phyloP scores from a whole-genome alignment of 2,329 filamentous ascomycete species.

The Arachnomyces sp. region DNA sequence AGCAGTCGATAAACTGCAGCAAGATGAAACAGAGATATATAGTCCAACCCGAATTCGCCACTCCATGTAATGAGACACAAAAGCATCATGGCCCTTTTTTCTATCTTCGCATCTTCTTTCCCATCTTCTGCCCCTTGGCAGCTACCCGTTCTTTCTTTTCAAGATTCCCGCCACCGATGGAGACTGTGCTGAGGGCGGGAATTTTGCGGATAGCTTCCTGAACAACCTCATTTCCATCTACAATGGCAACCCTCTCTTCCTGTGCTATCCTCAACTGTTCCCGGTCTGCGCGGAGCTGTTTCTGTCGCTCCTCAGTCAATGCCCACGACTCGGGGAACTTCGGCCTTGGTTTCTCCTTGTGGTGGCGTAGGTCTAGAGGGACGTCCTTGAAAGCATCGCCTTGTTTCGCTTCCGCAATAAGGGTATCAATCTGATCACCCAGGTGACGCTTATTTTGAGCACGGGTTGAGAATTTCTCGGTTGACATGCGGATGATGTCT shows the following conservation, averaged over 20 bases:
- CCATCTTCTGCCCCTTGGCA: constrained; percentile 3
- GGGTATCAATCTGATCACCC: constrained; percentile 63
- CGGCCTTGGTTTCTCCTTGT: constrained; percentile 59
- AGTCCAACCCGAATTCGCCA: too few species aligned
- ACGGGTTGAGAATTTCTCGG: constrained; percentile 78
- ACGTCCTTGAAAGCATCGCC: constrained; percentile 81
- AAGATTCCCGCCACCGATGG: constrained; percentile 8
- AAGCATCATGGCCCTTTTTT: background rate
- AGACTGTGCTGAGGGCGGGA: constrained; percentile 25
- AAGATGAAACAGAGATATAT: too few species aligned
- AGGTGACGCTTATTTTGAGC: constrained; percentile 97
- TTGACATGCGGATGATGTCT: constrained; percentile 78
- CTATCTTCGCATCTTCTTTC: background rate
- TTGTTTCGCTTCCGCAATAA: constrained; percentile 72
- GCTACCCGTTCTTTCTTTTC: constrained; percentile 5
- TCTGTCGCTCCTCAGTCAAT: constrained; percentile 61
- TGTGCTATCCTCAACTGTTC: constrained; percentile 35
- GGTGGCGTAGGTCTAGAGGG: constrained; percentile 81
- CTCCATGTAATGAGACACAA: too few species aligned
- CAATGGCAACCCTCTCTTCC: constrained; percentile 53
- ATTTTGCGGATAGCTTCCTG: constrained; percentile 24
- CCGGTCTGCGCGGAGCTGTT: constrained; percentile 58
- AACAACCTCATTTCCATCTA: constrained; percentile 39
- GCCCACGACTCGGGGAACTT: constrained; percentile 78
- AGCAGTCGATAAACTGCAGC: too few species aligned